Conservation (phyloP, 495 filamentous ascomycete species). For the Xylaria acuta region DNA sequence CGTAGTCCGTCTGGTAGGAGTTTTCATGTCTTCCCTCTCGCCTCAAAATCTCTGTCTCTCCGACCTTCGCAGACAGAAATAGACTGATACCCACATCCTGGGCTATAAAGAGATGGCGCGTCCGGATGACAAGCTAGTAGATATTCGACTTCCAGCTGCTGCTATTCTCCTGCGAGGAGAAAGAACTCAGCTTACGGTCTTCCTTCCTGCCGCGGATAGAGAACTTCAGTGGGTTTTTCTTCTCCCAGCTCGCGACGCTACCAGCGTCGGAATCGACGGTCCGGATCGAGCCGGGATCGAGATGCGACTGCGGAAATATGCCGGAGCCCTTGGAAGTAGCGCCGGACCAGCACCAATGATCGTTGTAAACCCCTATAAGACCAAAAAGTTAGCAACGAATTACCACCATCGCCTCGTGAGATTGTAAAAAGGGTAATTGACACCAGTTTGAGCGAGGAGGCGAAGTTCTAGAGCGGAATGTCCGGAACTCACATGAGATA, state of each 20-base stretch:
- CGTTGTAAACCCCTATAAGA: conserved; percentile 38
- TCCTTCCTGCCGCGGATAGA: conserved; percentile 39
- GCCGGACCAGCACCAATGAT: conserved; percentile 60
- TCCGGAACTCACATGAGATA: conserved; percentile 52
- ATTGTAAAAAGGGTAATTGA: not conserved
- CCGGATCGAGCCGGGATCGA: conserved; percentile 44
- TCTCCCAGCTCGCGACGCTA: conserved; percentile 43
- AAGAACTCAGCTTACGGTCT: conserved; percentile 28
- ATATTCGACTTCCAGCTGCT: conserved; percentile 28
- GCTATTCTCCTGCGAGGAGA: conserved; percentile 28
- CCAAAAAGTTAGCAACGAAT: conserved; percentile 11
- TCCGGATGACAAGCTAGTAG: conserved; percentile 27
- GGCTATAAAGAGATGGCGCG: not conserved
- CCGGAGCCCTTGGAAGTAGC: conserved; percentile 53
- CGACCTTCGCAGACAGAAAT: not conserved
- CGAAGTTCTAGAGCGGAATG: not conserved
- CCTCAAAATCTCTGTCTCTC: not conserved
- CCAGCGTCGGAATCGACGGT: conserved; percentile 35
- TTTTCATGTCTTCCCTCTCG: not conserved
- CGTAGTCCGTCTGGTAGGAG: not conserved
- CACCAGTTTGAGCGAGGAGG: not conserved
- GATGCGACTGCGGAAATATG: conserved; percentile 51
- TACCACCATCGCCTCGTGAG: not conserved
- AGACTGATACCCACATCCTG: not conserved
- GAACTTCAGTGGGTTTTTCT: conserved; percentile 37